A percentile compares a stretch with the other conserved stretches of the same genome.
These are phyloP conservation scores for Polytrichum formosum DNA, from an alignment of 225 moss, liverwort and hornwort species.

Conservation along the genomic window DNA sequence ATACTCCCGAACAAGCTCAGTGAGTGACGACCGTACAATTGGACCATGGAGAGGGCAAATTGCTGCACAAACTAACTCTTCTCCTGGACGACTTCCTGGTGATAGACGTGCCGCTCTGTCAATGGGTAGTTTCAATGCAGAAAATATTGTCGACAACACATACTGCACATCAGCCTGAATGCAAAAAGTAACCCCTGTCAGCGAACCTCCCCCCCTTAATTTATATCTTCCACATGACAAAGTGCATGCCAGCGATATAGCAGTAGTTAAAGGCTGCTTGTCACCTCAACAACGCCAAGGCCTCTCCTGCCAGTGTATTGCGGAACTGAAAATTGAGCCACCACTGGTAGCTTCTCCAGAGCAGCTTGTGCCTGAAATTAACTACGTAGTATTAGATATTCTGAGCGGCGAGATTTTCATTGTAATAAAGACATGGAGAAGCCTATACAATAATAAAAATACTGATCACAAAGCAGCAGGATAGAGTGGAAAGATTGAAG, in stretches of 20 bases:
- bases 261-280: neutral
- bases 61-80: conserved; percentile 64
- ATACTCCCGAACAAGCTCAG: conserved; percentile 91
- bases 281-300: conserved; percentile 67
- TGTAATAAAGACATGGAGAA: too few relatives aligned
- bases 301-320: conserved; percentile 71
- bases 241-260: too few relatives aligned
- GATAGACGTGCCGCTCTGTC: conserved; percentile 47
- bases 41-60: conserved; percentile 95
- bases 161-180: conserved; percentile 82
- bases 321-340: conserved; percentile 77
- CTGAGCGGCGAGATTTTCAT: too few relatives aligned
- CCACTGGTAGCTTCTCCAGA: conserved; percentile 70
- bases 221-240: too few relatives aligned
- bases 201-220: neutral
- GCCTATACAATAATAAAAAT: too few relatives aligned
- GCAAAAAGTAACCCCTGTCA: neutral
- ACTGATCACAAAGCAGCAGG: too few relatives aligned
- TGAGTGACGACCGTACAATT: conserved; percentile 77
- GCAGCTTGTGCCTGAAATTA: conserved; percentile 71
- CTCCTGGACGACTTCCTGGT: conserved; percentile 26
- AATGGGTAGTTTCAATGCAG: conserved; percentile 71
- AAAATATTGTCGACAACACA: conserved; percentile 56
- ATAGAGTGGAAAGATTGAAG: too few relatives aligned
- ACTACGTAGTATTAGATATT: neutral